Evolutionary conservation across 139 green algal genomes (phyloP).

Genomic region (Mesostigma viride): DNA sequence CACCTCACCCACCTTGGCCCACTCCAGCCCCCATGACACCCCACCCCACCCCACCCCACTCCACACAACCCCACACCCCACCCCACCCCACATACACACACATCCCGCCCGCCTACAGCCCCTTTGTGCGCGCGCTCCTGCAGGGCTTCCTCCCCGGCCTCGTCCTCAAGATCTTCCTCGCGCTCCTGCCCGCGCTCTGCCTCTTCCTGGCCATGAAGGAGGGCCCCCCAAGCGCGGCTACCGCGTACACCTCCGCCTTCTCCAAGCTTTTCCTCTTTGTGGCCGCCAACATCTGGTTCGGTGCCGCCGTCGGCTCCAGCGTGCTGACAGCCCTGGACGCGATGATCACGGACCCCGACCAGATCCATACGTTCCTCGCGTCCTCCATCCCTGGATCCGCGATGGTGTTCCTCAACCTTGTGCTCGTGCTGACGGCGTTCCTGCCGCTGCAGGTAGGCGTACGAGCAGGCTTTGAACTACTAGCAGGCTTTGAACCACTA

Average conservation of each 20-base stretch:
- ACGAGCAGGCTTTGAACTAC: too few species aligned
- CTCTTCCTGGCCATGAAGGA: not conserved
- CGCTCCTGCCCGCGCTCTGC: not conserved
- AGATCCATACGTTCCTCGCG: not conserved
- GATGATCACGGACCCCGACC: not conserved
- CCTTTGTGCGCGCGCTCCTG: not conserved
- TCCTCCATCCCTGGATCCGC: constrained; percentile 2
- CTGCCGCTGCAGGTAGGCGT: too few species aligned
- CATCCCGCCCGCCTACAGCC: too few species aligned
- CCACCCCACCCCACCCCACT: too few species aligned
- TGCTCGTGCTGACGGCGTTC: too few species aligned
- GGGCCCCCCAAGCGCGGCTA: too few species aligned
- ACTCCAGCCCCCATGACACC: too few species aligned
- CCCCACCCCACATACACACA: too few species aligned
- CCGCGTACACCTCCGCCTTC: not conserved
- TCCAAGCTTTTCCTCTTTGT: not conserved
- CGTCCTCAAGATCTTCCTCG: not conserved
- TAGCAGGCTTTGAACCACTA: too few species aligned
- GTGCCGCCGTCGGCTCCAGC: not conserved
- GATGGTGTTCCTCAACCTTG: too few species aligned
- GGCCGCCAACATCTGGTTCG: not conserved
- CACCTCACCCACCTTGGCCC: too few species aligned
- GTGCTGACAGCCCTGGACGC: not conserved
- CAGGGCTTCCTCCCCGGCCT: not conserved
- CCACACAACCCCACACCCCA: too few species aligned